These are phyloP conservation scores for Prunella vulgaris DNA, from an alignment of 257 asterid species.

Conservation along the genomic window DNA sequence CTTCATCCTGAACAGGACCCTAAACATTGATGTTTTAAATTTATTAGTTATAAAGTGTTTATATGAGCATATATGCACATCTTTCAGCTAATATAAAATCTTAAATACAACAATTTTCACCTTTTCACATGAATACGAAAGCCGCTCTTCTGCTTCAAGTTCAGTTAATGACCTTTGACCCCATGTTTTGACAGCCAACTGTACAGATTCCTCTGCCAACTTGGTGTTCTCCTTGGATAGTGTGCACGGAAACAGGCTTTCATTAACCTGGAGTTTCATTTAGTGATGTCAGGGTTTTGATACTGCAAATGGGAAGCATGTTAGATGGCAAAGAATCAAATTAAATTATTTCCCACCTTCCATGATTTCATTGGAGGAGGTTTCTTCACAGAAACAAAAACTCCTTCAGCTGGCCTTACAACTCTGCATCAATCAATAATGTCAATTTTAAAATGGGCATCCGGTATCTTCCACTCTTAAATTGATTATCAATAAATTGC, in stretches of 20 bases:
- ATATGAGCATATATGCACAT: slow-evolving; percentile 19
- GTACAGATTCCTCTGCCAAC: slow-evolving; percentile 86
- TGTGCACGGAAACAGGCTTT: slow-evolving; percentile 72
- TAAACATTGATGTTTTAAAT: slow-evolving; percentile 30
- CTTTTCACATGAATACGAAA: slow-evolving; percentile 97
- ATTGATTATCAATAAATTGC: neutral
- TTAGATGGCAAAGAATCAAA: slow-evolving; percentile 8
- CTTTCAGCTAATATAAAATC: slow-evolving; percentile 18
- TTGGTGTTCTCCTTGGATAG: slow-evolving; percentile 69
- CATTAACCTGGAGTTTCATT: slow-evolving; percentile 66
- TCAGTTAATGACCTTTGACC: slow-evolving; percentile 84
- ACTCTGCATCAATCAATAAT: slow-evolving; percentile 54
- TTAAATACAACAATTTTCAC: slow-evolving; percentile 31
- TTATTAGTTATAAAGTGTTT: slow-evolving; percentile 21
- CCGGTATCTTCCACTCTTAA: slow-evolving; percentile 17
- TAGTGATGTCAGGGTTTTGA: slow-evolving; percentile 16
- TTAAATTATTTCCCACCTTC: slow-evolving; percentile 56
- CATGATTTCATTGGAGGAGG: slow-evolving; percentile 78
- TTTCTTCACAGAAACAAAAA: slow-evolving; percentile 83
- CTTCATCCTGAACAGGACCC: slow-evolving; percentile 98
- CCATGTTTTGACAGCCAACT: slow-evolving; percentile 83
- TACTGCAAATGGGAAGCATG: slow-evolving; percentile 15
- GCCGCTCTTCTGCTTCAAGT: slow-evolving; percentile 96
- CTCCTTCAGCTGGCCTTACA: slow-evolving; percentile 89
- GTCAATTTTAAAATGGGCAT: slow-evolving; percentile 6